Percentiles rank a stretch among this genome's conserved stretches.
Evolutionary conservation across 2,329 filamentous ascomycete genomes (phyloP).

Genomic region (Fusarium guadeloupense): DNA sequence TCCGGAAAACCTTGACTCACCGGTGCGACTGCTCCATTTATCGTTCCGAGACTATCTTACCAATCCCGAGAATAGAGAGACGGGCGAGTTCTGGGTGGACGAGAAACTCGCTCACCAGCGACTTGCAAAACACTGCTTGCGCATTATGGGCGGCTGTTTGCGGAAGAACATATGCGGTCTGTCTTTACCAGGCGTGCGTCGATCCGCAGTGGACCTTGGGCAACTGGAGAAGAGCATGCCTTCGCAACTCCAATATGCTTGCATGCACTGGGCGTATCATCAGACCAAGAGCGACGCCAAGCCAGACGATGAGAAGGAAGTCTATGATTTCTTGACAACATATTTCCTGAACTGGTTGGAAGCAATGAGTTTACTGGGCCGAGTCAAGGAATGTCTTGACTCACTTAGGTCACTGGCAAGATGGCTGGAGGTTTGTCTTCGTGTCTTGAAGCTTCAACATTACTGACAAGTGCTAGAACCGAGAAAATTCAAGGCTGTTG

Average conservation of each 20-base stretch:
- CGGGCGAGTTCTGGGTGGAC: conserved; percentile 49
- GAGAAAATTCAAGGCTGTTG: background rate
- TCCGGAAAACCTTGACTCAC: background rate
- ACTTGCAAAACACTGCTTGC: conserved; percentile 45
- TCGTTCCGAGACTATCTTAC: conserved; percentile 53
- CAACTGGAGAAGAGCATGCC: background rate
- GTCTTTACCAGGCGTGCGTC: background rate
- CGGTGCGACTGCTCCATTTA: conserved; percentile 44
- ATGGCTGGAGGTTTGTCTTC: too few species aligned
- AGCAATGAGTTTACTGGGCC: conserved; percentile 48
- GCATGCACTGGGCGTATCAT: conserved; percentile 48
- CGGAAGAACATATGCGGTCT: conserved; percentile 50
- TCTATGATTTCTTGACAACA: conserved; percentile 48
- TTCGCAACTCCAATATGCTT: conserved; percentile 11
- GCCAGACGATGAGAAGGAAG: conserved; percentile 35
- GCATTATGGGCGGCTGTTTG: conserved; percentile 46
- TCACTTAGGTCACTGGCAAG: background rate
- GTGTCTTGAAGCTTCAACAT: too few species aligned
- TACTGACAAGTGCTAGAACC: background rate
- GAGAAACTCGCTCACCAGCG: conserved; percentile 46
- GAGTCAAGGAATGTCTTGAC: background rate
- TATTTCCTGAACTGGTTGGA: conserved; percentile 56
- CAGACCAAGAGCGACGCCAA: conserved; percentile 20
- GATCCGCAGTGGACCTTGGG: background rate
- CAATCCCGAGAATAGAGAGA: conserved; percentile 25